Conservation (phyloP, 352 stramenopile genomes). For the Proteromonas lacertae region DNA sequence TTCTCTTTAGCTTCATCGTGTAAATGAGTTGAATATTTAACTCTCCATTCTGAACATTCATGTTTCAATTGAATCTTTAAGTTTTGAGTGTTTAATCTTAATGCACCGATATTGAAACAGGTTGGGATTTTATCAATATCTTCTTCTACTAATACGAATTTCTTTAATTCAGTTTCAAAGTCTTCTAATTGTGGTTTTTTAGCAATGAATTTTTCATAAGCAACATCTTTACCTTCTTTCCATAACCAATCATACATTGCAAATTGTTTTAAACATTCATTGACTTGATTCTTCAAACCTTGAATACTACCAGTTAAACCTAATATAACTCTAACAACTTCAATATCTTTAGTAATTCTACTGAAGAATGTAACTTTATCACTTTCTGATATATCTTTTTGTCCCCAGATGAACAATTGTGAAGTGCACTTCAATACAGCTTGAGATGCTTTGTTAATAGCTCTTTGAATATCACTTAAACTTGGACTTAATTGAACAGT, state of each 20-base stretch:
- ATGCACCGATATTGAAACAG: constrained; percentile 73
- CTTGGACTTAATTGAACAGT: constrained; percentile 67
- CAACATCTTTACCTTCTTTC: constrained; percentile 76
- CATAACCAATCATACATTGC: constrained; percentile 82
- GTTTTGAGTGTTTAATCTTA: constrained; percentile 76
- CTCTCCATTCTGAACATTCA: constrained; percentile 75
- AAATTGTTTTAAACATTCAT: constrained; percentile 74
- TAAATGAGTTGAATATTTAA: constrained; percentile 84
- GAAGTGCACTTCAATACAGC: constrained; percentile 82
- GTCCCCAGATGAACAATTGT: constrained; percentile 55
- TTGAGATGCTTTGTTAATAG: constrained; percentile 77
- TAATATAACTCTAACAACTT: constrained; percentile 79
- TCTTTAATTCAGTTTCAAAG: constrained; percentile 74
- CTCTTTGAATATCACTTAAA: constrained; percentile 79
- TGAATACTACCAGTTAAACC: constrained; percentile 81
- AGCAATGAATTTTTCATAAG: constrained; percentile 69
- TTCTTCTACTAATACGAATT: constrained; percentile 63
- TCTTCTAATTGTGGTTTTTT: constrained; percentile 63
- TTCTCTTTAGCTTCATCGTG: constrained; percentile 52
- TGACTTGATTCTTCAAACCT: constrained; percentile 73
- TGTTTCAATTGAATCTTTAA: constrained; percentile 78
- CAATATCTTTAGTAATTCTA: constrained; percentile 84
- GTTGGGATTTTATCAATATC: constrained; percentile 44
- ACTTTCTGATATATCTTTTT: constrained; percentile 11
- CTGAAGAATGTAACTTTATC: constrained; percentile 47